Evolutionary conservation across 768 basidiomycete species (phyloP), one percentile per base, ranked within the genome.

Genomic region (Pleurotus eryngii): DNA sequence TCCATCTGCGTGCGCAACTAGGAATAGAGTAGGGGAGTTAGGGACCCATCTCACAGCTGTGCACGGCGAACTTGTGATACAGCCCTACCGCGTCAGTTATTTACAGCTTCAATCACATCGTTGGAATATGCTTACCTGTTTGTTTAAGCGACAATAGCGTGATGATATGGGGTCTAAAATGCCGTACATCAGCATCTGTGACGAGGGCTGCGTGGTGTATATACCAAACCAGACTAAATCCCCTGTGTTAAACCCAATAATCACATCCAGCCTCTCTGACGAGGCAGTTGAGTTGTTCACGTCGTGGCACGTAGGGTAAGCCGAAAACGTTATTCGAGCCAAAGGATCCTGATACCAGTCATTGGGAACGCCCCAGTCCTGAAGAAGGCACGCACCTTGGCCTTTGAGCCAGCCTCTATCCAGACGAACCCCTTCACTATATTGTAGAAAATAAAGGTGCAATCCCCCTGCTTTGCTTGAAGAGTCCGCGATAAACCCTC

Each of bases 211-310:
- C 35, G 45, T 24, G 49, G 14, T 18, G 9, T 43, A 69, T 81
- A 61, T 60, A 90, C 95, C 95, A 56, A 98, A 78, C 97, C 97
- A 98, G 49, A 98, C 74, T 38, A 99, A 76, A 73, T 99, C 97
- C n/a, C 97, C 97, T 0, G 95, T 91, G 60, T 77, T 81, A 68
- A 97, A 98, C 4, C 96, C 97, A 64, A 98, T 89, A 58, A 98
- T 81, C 5, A 97, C 78, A 64, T 98, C 95, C 35, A 98, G 72
- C 45, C 85, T 83, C 42, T 93, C 87, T 9, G 87, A 74, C 3
- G 85, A 87, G 5, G 90, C 85, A 1, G 95, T 97, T 1, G 82
- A 70, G 4, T 77, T 69, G 63, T 97, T 96, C 27, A 96, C 85
- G 65, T 93, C 88, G 68, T 96, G 92, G 67, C 94, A 95, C 1